Percentiles rank a stretch among this genome's conserved stretches.
Conservation (phyloP, 2,329 filamentous ascomycete species). For the Talaromyces sp. region DNA sequence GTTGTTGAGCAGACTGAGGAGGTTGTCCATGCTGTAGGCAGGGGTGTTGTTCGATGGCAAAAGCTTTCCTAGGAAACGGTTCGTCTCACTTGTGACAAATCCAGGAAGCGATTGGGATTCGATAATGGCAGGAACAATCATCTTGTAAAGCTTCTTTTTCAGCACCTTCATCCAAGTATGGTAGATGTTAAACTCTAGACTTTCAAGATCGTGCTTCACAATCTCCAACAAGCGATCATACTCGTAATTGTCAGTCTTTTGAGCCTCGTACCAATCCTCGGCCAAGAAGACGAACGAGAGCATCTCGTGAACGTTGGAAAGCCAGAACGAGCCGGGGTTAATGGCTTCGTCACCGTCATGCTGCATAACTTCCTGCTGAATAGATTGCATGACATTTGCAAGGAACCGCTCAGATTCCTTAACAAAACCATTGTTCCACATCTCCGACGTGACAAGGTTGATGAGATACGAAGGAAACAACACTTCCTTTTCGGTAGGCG, state of each 20-base stretch:
- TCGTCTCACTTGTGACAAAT: slow-evolving; percentile 98
- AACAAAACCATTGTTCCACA: slow-evolving; percentile 99
- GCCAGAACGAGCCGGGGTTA: slow-evolving; percentile 96
- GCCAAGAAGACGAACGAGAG: slow-evolving; percentile 98
- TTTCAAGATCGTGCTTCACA: slow-evolving; percentile 98
- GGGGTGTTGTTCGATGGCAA: slow-evolving; percentile 83
- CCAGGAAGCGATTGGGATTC: slow-evolving; percentile 96
- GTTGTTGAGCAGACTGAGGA: slow-evolving; percentile 90
- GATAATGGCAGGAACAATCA: slow-evolving; percentile 99
- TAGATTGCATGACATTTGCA: slow-evolving; percentile 99
- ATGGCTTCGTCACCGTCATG: slow-evolving; percentile 96
- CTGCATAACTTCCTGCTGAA: slow-evolving; percentile 99
- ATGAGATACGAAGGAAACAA: slow-evolving; percentile 98
- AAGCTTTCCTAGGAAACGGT: slow-evolving; percentile 95
- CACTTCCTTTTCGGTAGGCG: slow-evolving; percentile 96
- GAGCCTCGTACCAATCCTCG: slow-evolving; percentile 98
- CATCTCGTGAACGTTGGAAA: slow-evolving; percentile 99
- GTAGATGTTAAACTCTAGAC: slow-evolving; percentile 99
- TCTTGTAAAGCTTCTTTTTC: slow-evolving; percentile 99
- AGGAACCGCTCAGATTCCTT: slow-evolving; percentile 99
- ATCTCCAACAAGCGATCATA: slow-evolving; percentile 97
- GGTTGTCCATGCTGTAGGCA: slow-evolving; percentile 99
- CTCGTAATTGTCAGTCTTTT: slow-evolving; percentile 99
- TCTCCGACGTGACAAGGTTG: slow-evolving; percentile 97
- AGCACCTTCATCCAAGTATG: slow-evolving; percentile 99